Percentiles rank a stretch among this genome's conserved stretches.
Conservation (phyloP, 345 rosid genomes). For the Balakata baccata region DNA sequence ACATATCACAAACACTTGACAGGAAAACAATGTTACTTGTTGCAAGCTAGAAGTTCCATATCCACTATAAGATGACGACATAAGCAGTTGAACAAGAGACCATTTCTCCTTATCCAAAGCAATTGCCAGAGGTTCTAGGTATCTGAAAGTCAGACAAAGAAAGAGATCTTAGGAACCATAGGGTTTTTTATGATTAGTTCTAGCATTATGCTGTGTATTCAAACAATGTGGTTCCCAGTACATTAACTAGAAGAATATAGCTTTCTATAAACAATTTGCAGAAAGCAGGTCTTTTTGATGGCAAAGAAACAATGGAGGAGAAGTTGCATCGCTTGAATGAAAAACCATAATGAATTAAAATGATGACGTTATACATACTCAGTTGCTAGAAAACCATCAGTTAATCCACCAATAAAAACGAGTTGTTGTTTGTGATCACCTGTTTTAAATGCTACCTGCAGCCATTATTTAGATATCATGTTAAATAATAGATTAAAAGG, state of each 20-base stretch:
- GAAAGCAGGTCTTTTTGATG: background rate
- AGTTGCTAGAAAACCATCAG: conserved; percentile 83
- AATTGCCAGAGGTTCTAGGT: conserved; percentile 88
- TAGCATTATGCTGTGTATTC: background rate
- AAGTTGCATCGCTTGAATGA: background rate
- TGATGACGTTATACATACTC: conserved; percentile 53
- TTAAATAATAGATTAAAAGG: conserved; percentile 4
- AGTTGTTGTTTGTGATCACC: conserved; percentile 90
- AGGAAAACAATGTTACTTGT: conserved; percentile 50
- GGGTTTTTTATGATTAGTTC: background rate
- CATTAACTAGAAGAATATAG: background rate
- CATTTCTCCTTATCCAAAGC: conserved; percentile 92
- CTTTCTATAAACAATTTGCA: background rate
- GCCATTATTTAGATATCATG: background rate
- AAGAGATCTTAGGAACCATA: background rate
- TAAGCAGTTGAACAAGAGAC: conserved; percentile 85
- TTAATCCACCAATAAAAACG: conserved; percentile 80
- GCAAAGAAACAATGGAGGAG: background rate
- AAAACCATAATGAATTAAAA: background rate
- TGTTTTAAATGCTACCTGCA: conserved; percentile 90
- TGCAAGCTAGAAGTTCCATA: conserved; percentile 86
- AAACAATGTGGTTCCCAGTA: background rate
- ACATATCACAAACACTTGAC: background rate
- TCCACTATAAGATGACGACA: conserved; percentile 89
- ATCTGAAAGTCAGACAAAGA: conserved; percentile 42